These are phyloP conservation scores for Ophiostoma sp. DNA, from an alignment of 2,329 filamentous ascomycete genomes.

Conservation along the genomic window DNA sequence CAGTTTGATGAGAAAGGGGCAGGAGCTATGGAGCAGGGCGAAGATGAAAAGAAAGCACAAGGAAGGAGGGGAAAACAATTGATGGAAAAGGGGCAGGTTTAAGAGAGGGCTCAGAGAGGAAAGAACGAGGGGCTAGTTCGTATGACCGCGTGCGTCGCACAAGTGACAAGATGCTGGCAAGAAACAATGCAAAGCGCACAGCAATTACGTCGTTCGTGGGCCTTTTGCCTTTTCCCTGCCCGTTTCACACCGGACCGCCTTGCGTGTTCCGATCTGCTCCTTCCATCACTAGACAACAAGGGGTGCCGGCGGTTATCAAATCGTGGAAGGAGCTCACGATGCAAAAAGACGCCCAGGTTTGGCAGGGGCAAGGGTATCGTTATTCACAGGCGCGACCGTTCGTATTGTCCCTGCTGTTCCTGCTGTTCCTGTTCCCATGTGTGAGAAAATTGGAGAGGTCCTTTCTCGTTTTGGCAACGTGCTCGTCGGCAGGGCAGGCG, in stretches of 20 bases:
- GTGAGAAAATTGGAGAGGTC: not conserved
- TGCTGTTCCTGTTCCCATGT: not conserved
- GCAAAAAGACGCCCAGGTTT: not conserved
- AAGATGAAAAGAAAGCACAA: not conserved
- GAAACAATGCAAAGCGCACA: conserved; percentile 6
- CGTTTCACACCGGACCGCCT: not conserved
- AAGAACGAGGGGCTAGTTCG: not conserved
- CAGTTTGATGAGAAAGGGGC: not conserved
- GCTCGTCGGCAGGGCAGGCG: not conserved
- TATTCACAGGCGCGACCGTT: not conserved
- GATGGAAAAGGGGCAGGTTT: not conserved
- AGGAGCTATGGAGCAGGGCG: not conserved
- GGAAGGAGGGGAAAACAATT: not conserved
- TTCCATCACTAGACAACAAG: not conserved
- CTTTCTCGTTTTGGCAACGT: conserved; percentile 5
- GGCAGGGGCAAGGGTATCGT: not conserved
- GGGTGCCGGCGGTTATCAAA: not conserved
- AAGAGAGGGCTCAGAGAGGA: not conserved
- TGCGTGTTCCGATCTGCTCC: conserved; percentile 1
- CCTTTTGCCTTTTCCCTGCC: not conserved
- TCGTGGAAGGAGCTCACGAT: not conserved
- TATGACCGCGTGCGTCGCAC: not conserved
- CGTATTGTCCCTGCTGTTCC: not conserved
- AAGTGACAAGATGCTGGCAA: not conserved
- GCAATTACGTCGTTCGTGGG: conserved; percentile 5